These are phyloP conservation scores for Drosera spatulata DNA, from an alignment of 179 eudicot genomes.

Conservation along the genomic window DNA sequence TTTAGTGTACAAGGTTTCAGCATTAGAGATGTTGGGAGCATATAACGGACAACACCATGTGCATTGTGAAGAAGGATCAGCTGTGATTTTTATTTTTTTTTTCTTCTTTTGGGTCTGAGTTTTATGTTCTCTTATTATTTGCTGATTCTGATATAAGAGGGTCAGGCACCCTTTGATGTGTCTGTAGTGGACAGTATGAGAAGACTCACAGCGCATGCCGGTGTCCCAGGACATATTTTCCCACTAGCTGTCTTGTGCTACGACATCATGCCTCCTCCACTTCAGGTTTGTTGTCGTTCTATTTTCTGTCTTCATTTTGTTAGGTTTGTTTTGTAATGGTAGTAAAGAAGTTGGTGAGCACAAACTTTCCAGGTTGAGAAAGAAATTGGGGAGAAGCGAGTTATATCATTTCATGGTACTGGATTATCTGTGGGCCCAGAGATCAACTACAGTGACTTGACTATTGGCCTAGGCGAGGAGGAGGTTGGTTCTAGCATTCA, in stretches of 20 bases:
- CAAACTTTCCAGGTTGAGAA: slow-evolving; percentile 60
- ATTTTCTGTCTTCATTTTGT: background rate
- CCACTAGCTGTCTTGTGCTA: slow-evolving; percentile 75
- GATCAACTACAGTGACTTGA: slow-evolving; percentile 36
- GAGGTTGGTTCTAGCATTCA: slow-evolving; percentile 38
- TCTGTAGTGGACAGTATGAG: slow-evolving; percentile 87
- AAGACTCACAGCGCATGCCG: slow-evolving; percentile 82
- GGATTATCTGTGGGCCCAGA: slow-evolving; percentile 71
- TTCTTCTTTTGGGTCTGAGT: background rate
- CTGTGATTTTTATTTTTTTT: background rate
- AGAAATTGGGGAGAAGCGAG: slow-evolving; percentile 91
- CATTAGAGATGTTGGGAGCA: too few relatives aligned
- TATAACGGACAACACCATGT: background rate
- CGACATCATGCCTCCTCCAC: slow-evolving; percentile 81
- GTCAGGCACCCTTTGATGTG: slow-evolving; percentile 90
- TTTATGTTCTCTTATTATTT: slow-evolving; percentile 8
- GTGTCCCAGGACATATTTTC: slow-evolving; percentile 81
- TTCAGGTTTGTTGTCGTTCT: slow-evolving; percentile 20
- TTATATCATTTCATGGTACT: slow-evolving; percentile 67
- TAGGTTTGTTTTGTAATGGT: too few relatives aligned
- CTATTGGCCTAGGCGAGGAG: slow-evolving; percentile 42
- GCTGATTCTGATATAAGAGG: slow-evolving; percentile 27
- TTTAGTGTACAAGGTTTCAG: too few relatives aligned
- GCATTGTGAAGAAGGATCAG: background rate
- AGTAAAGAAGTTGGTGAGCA: background rate